phyloP scores from a whole-genome alignment of 2,329 filamentous ascomycete species.

The Paecilomyces fulvus region DNA sequence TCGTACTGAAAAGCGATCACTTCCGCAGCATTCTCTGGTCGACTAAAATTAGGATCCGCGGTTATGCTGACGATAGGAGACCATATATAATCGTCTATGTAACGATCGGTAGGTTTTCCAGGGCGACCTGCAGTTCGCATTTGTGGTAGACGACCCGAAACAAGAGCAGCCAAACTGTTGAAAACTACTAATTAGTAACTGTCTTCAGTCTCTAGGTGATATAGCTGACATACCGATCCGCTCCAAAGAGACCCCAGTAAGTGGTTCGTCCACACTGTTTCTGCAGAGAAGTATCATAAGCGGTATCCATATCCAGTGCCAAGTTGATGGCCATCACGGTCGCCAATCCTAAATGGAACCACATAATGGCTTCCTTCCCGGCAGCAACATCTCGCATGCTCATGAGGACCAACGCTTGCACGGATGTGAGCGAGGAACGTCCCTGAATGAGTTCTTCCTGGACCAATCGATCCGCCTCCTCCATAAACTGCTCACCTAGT shows the following conservation, averaged over 20 bases:
- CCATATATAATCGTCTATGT: not conserved
- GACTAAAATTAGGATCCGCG: not conserved
- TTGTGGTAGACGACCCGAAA: not conserved
- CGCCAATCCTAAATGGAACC: not conserved
- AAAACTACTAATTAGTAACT: not conserved
- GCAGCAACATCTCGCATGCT: not conserved
- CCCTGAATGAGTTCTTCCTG: not conserved
- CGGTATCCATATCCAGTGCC: not conserved
- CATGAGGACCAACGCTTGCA: not conserved
- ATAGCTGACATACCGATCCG: not conserved
- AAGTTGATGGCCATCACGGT: not conserved
- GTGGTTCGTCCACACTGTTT: not conserved
- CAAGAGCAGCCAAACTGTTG: not conserved
- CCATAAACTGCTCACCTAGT: not conserved
- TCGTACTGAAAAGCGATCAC: not conserved
- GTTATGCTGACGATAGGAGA: not conserved
- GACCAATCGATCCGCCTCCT: not conserved
- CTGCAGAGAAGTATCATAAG: not conserved
- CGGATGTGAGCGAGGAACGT: not conserved
- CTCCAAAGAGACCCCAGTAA: not conserved
- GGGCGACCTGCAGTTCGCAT: not conserved
- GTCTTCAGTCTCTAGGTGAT: not conserved
- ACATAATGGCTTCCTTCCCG: not conserved
- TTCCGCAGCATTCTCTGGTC: not conserved
- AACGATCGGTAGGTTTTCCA: not conserved